Base-by-base conservation (phyloP, 2,329 filamentous ascomycete species). In the Emmonsiellopsis sp. region DNA sequence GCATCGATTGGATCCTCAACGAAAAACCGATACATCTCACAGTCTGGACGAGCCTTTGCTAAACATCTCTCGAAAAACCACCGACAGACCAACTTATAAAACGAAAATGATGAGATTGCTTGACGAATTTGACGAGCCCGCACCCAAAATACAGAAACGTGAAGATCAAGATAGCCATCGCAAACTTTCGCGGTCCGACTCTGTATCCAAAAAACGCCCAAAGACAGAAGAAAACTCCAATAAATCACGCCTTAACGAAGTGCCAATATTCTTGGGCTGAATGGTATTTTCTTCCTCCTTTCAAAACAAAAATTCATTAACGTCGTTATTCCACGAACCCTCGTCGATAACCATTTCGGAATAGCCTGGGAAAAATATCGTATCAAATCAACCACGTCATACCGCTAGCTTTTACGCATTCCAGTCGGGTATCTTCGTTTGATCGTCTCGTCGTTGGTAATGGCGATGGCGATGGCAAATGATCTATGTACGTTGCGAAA, bases 191-290 rank as follows among this genome's bases (percentile, higher is more conserved):
- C 54, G 56, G 34, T 56, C 61, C 49, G 51, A 51, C 46, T 53
- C 53, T 9, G 53, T 56, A 53, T 51, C 51, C 14, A 49, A 58
- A 45, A 59, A 60, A 42, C 47, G 52, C 51, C 54, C 50, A 11
- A 53, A 53, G 33, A 57, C 62, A 45, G 60, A 62, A 54, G 55
- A 62, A 43, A 57, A 59, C 51, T 55, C 63, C 50, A 71, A 69
- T 55, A 68, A 68, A 58, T 65, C 68, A 34, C 65, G 68, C 43
- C 65, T 72, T 39, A 70, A 68, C 54, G 69, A 74, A 60, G 70
- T 74, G 44, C 72, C 72, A 39, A 73, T 69, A 48, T 75, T 74
- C 62, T 54, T 74, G 44, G 55, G 70, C 36, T 72, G 63, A 71
- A 53, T 48, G 50, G 53, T 37, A 39, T 17, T 17, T 34, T 5